A percentile compares a stretch with the other conserved stretches of the same genome.
Conservation (phyloP, 179 eudicot genomes). For the Beta lomatogona region DNA sequence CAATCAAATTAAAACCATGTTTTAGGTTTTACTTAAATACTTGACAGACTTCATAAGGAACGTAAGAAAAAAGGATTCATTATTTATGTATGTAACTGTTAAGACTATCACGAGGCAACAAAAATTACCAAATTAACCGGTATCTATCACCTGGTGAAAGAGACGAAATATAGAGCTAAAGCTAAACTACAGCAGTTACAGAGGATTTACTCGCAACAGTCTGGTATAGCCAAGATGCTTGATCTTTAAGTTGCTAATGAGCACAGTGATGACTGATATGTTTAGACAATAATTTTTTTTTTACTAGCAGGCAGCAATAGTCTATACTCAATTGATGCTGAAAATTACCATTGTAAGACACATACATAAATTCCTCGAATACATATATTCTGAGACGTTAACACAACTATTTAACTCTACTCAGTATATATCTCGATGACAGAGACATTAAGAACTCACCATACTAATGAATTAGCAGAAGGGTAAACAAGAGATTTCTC, state of each 20-base stretch:
- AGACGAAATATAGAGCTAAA: not conserved
- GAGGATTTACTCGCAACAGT: not conserved
- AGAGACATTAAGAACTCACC: constrained; percentile 45
- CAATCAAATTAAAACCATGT: too few species aligned
- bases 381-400: not conserved
- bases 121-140: not conserved
- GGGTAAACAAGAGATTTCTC: constrained; percentile 93
- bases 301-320: not conserved
- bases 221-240: not conserved
- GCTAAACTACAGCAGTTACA: not conserved
- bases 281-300: not conserved
- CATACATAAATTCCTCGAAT: not conserved
- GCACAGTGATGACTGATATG: not conserved
- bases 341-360: not conserved
- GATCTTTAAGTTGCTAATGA: not conserved
- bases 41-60: not conserved
- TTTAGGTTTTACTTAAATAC: not conserved
- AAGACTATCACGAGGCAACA: not conserved
- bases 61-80: not conserved
- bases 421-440: not conserved
- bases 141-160: not conserved
- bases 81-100: not conserved
- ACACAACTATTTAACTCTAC: not conserved
- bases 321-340: not conserved
- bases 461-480: constrained; percentile 54